Base-by-base conservation (phyloP, 371 early-diverging fungal genomes). In the Phascolomyces articulosus region DNA sequence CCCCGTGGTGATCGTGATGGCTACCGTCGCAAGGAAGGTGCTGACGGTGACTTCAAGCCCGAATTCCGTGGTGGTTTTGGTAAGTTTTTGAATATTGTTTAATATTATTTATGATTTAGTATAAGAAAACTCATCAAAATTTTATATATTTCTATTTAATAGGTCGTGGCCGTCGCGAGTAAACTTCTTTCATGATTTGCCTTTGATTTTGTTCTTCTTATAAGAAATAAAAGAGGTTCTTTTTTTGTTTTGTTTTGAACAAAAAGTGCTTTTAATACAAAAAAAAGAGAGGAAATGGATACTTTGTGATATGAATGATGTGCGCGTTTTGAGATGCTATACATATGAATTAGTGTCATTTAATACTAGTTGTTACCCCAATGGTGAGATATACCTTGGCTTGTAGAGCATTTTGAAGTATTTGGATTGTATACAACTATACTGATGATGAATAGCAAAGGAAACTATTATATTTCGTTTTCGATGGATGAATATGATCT, bases 11-110 rank as follows among this genome's bases (percentile, higher is more conserved):
- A 86, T 58, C 89, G 92, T 69, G 95, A 92, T 77, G 92, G 86
- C 64, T 95, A 96, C 90, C 87, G 93, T 69, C 94, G 96, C 70
- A 95, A 96, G 91, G 96, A 95, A 84, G 95, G 91, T 72, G 95
- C 95, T 71, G 74, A 89, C 59, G 95, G 94, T 74, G 93, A 93
- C 84, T 96, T 91, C 89, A 90, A 91, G 85, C 96, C 98, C 67
- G 95, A 96, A 84, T 98, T 97, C 93, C 90, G 90, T 84, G 87
- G 90, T 84, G 88, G 91, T 75, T 80, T 88, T 73, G 91, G 92
- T 79, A 78, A 71, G 73, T 27, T 67, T 21, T 29, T 31, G n/a
- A n/a, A n/a, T n/a, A n/a, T n/a, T n/a, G n/a, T 24, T 11, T 53
- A 15, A 65, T 3, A 7, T 15, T 18, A 26, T 26, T 23, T 29